Evolutionary conservation across 2,329 filamentous ascomycete species (phyloP).

Genomic region (Talaromyces funiculosus): DNA sequence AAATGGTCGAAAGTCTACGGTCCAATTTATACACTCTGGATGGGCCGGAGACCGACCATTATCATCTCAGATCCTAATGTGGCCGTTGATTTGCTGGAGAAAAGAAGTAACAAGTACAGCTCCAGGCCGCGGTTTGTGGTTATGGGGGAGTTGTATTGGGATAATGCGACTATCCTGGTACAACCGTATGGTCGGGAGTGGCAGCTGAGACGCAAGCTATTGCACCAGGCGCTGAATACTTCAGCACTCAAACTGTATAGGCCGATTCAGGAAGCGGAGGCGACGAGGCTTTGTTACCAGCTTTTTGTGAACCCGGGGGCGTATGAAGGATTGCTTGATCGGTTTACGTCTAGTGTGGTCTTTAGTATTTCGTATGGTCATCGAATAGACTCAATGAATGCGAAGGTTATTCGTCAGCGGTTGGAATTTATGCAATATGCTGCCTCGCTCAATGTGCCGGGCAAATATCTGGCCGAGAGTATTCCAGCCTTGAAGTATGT

Average conservation of each 20-base stretch:
- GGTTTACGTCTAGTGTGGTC: conserved; percentile 46
- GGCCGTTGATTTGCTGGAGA: conserved; percentile 34
- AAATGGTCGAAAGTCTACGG: conserved; percentile 33
- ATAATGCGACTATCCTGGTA: conserved; percentile 42
- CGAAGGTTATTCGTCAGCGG: conserved; percentile 41
- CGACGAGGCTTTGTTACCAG: conserved; percentile 39
- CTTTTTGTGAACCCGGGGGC: conserved; percentile 36
- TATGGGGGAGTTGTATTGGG: conserved; percentile 30
- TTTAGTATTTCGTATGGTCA: conserved; percentile 49
- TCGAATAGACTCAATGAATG: conserved; percentile 45
- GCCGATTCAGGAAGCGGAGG: conserved; percentile 47
- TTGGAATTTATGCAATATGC: conserved; percentile 47
- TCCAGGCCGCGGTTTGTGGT: conserved; percentile 29
- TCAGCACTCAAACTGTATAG: conserved; percentile 45
- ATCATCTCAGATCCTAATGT: conserved; percentile 30
- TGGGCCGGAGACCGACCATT: conserved; percentile 31
- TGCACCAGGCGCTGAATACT: conserved; percentile 47
- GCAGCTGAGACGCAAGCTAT: conserved; percentile 40
- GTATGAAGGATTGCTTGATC: conserved; percentile 43
- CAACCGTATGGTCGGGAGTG: conserved; percentile 49
- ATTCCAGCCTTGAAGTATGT: conserved; percentile 42
- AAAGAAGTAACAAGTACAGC: conserved; percentile 34
- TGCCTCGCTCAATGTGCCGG: conserved; percentile 45
- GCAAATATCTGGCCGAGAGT: conserved; percentile 43
- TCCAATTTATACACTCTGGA: conserved; percentile 32